Evolutionary conservation across 495 filamentous ascomycete genomes (phyloP), one percentile per base, ranked within the genome.

Genomic region (Parathielavia hyrcaniae): DNA sequence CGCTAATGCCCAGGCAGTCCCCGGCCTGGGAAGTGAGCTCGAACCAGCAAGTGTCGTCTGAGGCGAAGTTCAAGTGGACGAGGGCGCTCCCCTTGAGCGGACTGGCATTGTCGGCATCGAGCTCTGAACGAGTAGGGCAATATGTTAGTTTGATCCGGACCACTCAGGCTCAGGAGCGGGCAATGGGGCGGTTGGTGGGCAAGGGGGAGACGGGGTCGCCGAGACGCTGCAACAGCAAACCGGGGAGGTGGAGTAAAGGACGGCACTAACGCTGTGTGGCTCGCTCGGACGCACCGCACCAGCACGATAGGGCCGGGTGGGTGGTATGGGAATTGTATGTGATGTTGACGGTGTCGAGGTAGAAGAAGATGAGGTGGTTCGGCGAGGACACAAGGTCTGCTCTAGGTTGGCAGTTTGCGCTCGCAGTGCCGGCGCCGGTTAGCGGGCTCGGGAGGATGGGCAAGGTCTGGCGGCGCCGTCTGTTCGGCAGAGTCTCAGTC

Each of bases 31-130:
- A 46, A 22, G 30, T 34, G 50, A 71, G 61, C 20, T 61, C 53
- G 55, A 71, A 68, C 64, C 65, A 71, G 57, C 69, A 71, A 34
- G 63, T 61, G 16, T 60, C 61, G 53, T 53, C 40, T 5, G 69
- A 66, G 4, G 26, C 49, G 46, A 71, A 65, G 52, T 53, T 69
- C 20, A 71, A 23, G n/a, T 40, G 36, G 36, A 69, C 53, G 20
- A 56, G 47, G 11, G 46, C 53, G 50, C 50, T 67, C 35, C 57
- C 65, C 59, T 64, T 60, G 48, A 58, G 55, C 14, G 62, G 59
- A 16, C 17, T 58, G 35, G 53, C 59, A 65, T 67, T 23, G 19
- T 64, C 19, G 50, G 53, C 43, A 23, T 48, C 34, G 43, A 68
- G 53, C 22, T 68, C 68, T 70, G 49, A 26, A 41, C 23, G n/a